phyloP scores from a whole-genome alignment of 495 filamentous ascomycete genomes.

The Penicillium maclennaniae region DNA sequence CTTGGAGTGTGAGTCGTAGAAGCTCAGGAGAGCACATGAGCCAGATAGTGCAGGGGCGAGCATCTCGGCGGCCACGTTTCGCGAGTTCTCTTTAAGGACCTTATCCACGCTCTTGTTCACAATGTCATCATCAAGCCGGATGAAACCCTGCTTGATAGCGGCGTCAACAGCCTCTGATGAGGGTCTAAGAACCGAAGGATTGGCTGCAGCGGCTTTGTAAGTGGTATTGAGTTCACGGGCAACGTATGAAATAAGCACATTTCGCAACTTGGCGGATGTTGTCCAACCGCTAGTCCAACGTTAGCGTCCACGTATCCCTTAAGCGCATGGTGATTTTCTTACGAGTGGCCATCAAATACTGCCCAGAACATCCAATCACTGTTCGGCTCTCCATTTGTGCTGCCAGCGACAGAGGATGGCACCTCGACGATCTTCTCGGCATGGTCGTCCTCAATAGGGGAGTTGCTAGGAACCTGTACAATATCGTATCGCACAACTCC shows the following conservation, averaged over 20 bases:
- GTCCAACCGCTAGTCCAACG: conserved; percentile 76
- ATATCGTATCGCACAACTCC: conserved; percentile 94
- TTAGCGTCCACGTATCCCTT: conserved; percentile 9
- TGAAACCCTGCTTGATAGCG: conserved; percentile 91
- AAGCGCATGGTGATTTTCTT: conserved; percentile 17
- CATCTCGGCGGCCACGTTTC: conserved; percentile 79
- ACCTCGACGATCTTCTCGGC: conserved; percentile 95
- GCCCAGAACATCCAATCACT: conserved; percentile 99
- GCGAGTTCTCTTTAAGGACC: conserved; percentile 82
- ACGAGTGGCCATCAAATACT: conserved; percentile 97
- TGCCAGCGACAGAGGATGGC: conserved; percentile 51
- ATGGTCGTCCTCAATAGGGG: conserved; percentile 98
- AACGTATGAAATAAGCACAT: conserved; percentile 86
- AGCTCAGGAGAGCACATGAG: conserved; percentile 91
- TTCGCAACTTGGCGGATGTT: conserved; percentile 91
- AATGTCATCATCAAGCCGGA: conserved; percentile 87
- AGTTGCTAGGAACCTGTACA: conserved; percentile 92
- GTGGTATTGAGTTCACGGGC: conserved; percentile 91
- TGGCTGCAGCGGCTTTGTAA: conserved; percentile 71
- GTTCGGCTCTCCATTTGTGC: conserved; percentile 47
- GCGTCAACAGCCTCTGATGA: conserved; percentile 74
- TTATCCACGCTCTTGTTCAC: conserved; percentile 83
- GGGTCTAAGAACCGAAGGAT: conserved; percentile 53
- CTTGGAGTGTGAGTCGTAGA: conserved; percentile 85
- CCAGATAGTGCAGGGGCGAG: conserved; percentile 92